These are phyloP conservation scores for Elongisporangium prolatum DNA, from an alignment of 352 stramenopile species.

Conservation along the genomic window DNA sequence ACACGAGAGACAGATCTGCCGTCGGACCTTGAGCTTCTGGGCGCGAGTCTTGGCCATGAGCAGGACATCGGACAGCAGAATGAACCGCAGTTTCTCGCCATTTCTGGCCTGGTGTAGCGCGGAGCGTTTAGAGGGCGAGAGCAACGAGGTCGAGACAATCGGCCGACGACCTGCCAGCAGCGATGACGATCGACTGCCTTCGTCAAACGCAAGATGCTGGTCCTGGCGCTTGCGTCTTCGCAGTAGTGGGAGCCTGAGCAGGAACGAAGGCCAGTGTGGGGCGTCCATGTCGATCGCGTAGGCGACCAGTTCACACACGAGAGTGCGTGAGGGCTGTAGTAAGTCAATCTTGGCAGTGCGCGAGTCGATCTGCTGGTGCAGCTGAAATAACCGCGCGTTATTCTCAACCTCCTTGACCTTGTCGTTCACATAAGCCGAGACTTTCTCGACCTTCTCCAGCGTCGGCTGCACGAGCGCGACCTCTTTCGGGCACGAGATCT, in stretches of 20 bases:
- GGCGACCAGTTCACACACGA: constrained; percentile 35
- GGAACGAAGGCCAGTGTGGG: constrained; percentile 21
- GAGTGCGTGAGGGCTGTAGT: constrained; percentile 37
- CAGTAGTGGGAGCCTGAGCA: constrained; percentile 6
- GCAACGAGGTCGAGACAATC: constrained; percentile 1
- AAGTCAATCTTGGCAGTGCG: constrained; percentile 28
- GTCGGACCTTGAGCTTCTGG: constrained; percentile 45
- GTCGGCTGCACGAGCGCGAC: constrained; percentile 24
- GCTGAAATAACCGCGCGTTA: constrained; percentile 41
- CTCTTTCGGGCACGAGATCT: constrained; percentile 30
- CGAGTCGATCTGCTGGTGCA: constrained; percentile 38
- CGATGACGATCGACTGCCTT: constrained; percentile 1
- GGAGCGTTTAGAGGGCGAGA: constrained; percentile 3
- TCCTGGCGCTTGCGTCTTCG: constrained; percentile 10
- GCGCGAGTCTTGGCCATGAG: constrained; percentile 52
- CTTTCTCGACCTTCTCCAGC: constrained; percentile 36
- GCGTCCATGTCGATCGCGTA: constrained; percentile 25
- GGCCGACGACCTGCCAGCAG: not conserved
- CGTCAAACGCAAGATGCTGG: not conserved
- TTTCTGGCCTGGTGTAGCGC: constrained; percentile 7
- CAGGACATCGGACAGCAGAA: constrained; percentile 62
- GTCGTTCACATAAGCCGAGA: constrained; percentile 59
- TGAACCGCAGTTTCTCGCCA: constrained; percentile 36
- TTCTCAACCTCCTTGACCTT: constrained; percentile 58
- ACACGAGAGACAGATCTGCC: constrained; percentile 57